Conservation (phyloP, 2,329 filamentous ascomycete species). For the Xylaria sp. region DNA sequence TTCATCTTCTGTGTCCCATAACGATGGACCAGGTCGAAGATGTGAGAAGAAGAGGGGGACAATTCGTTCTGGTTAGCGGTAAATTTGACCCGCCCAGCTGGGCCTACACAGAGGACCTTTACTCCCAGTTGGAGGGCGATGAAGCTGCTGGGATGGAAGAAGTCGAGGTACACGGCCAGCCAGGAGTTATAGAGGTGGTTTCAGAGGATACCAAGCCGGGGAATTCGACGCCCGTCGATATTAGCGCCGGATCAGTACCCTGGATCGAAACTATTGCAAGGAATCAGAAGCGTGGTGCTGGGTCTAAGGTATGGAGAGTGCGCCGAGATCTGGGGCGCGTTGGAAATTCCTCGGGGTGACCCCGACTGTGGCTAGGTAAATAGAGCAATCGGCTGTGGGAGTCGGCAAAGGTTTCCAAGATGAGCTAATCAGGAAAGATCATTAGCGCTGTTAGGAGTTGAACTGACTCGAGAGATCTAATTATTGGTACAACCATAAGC, state of each 20-base stretch:
- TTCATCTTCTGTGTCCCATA: conserved; percentile 72
- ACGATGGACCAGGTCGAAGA: conserved; percentile 47
- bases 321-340: conserved; percentile 62
- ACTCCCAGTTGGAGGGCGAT: conserved; percentile 42
- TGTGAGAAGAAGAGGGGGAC: conserved; percentile 49
- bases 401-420: conserved; percentile 4
- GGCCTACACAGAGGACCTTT: conserved; percentile 71
- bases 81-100: conserved; percentile 72
- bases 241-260: conserved; percentile 46
- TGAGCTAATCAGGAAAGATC: no score
- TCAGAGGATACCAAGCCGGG: conserved; percentile 44
- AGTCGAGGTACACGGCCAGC: conserved; percentile 31
- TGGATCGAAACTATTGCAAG: conserved; percentile 66
- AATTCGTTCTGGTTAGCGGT: conserved; percentile 69
- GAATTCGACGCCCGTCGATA: not conserved
- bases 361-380: not conserved
- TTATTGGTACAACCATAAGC: conserved; percentile 6
- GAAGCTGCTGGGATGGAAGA: conserved; percentile 31
- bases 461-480: not conserved
- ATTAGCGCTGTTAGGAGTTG: no score
- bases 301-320: conserved; percentile 68
- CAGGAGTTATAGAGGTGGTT: conserved; percentile 43
- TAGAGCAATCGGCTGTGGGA: conserved; percentile 10
- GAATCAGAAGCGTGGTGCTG: conserved; percentile 60
- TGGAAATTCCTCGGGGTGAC: conserved; percentile 18